These are phyloP conservation scores for Beverwykella pulmonaria DNA, from an alignment of 495 filamentous ascomycete genomes.

Conservation along the genomic window DNA sequence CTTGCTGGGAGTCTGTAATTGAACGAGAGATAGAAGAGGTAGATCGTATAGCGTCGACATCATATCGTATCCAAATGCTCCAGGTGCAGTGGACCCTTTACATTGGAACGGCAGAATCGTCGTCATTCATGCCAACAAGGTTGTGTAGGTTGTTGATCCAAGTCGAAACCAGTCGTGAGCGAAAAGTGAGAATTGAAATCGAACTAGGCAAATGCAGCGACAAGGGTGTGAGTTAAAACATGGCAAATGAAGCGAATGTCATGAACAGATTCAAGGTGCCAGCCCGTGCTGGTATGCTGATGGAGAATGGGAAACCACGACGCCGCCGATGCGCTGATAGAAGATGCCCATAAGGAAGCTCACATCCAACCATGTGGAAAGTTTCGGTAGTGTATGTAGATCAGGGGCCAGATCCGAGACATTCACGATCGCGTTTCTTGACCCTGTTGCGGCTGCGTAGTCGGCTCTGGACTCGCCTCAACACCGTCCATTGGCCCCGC, in stretches of 20 bases:
- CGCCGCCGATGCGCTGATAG: background rate
- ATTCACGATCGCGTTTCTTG: constrained; percentile 23
- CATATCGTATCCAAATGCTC: background rate
- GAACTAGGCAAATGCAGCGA: constrained; percentile 13
- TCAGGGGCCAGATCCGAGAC: constrained; percentile 6
- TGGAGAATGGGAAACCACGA: background rate
- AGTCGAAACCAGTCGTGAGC: background rate
- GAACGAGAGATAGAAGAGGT: constrained; percentile 6
- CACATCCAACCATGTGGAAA: background rate
- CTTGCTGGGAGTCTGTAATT: background rate
- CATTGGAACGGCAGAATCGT: background rate
- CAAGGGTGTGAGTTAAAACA: constrained; percentile 30
- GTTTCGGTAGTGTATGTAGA: background rate
- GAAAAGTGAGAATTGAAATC: constrained; percentile 3
- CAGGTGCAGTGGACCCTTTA: no score
- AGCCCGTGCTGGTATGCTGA: constrained; percentile 14
- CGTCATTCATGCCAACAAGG: background rate
- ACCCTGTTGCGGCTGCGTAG: constrained; percentile 11
- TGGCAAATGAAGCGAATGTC: constrained; percentile 31
- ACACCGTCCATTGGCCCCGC: constrained; percentile 34
- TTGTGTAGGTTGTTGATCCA: no score
- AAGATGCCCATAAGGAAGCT: no score
- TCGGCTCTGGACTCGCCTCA: constrained; percentile 23
- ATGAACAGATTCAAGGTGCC: constrained; percentile 13
- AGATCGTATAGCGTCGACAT: background rate